Evolutionary conservation across 768 basidiomycete species (phyloP).

Genomic region (Tylopilus felleus): DNA sequence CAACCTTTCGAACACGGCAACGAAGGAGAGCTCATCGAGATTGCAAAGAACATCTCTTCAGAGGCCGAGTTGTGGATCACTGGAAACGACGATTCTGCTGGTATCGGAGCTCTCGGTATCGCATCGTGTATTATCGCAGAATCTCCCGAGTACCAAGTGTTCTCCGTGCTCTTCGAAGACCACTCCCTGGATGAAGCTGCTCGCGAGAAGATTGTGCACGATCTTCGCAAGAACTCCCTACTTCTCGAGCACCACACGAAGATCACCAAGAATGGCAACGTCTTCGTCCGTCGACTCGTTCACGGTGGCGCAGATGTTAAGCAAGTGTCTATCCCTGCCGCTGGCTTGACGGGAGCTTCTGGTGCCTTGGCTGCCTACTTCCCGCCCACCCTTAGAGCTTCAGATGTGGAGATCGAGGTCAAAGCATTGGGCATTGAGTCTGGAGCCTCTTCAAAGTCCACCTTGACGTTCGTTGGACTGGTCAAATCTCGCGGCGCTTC

Average conservation of each 20-base stretch:
- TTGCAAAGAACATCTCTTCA: slow-evolving; percentile 22
- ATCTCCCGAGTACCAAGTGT: slow-evolving; percentile 29
- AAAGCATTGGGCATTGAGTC: slow-evolving; percentile 12
- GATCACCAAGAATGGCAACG: slow-evolving; percentile 24
- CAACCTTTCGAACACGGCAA: slow-evolving; percentile 25
- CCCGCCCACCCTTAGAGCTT: slow-evolving; percentile 14
- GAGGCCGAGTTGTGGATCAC: slow-evolving; percentile 30
- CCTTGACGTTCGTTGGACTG: slow-evolving; percentile 16
- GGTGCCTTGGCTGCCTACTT: slow-evolving; percentile 20
- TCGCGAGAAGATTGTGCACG: slow-evolving; percentile 25
- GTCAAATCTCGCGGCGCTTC: slow-evolving; percentile 18
- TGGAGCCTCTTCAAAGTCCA: slow-evolving; percentile 6
- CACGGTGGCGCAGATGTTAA: slow-evolving; percentile 26
- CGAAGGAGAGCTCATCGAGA: slow-evolving; percentile 28
- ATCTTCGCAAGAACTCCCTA: slow-evolving; percentile 24
- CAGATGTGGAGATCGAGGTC: slow-evolving; percentile 20
- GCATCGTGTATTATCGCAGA: slow-evolving; percentile 29
- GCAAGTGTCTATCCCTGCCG: slow-evolving; percentile 7
- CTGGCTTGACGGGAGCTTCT: slow-evolving; percentile 9
- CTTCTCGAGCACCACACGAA: slow-evolving; percentile 30
- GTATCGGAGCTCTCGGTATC: slow-evolving; percentile 30
- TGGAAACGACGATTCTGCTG: slow-evolving; percentile 29
- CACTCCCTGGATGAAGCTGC: slow-evolving; percentile 21
- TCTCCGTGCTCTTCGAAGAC: slow-evolving; percentile 29
- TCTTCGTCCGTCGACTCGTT: slow-evolving; percentile 30